A percentile compares a stretch with the other conserved stretches of the same genome.
These are phyloP conservation scores for Lactifluus echinatus DNA, from an alignment of 768 basidiomycete genomes.

Conservation along the genomic window DNA sequence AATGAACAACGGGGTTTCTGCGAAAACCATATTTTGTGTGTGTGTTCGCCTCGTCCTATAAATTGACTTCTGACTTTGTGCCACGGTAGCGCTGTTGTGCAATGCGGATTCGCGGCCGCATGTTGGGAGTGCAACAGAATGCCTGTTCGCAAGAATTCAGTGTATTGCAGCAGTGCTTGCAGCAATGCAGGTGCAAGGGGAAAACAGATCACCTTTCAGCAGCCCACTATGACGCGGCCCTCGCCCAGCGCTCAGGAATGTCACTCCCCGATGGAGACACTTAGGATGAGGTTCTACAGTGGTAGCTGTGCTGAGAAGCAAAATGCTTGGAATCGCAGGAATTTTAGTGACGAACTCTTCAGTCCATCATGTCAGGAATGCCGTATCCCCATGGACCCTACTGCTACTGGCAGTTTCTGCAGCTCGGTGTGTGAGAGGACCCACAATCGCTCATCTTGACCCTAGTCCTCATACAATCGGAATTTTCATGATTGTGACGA, in stretches of 20 bases:
- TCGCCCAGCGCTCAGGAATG: neutral
- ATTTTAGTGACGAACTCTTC: neutral
- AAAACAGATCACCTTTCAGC: neutral
- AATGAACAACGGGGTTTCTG: slow-evolving; percentile 7
- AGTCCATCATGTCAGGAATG: neutral
- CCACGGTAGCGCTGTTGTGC: neutral
- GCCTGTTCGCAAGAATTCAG: neutral
- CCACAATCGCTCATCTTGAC: neutral
- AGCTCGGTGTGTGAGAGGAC: neutral
- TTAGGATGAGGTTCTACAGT: neutral
- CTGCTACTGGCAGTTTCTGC: neutral
- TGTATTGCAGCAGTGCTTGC: slow-evolving; percentile 2
- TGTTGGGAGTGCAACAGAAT: neutral
- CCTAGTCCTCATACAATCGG: neutral
- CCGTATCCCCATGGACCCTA: neutral
- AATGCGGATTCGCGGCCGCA: neutral
- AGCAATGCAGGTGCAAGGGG: neutral
- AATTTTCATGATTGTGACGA: neutral
- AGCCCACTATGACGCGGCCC: neutral
- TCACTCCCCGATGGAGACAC: neutral
- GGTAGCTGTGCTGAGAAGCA: neutral
- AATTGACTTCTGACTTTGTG: neutral
- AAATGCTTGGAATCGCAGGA: neutral
- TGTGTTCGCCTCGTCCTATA: neutral
- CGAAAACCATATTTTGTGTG: neutral